Evolutionary conservation across 2,329 filamentous ascomycete species (phyloP).

Genomic region (Paecilomyces sp.): DNA sequence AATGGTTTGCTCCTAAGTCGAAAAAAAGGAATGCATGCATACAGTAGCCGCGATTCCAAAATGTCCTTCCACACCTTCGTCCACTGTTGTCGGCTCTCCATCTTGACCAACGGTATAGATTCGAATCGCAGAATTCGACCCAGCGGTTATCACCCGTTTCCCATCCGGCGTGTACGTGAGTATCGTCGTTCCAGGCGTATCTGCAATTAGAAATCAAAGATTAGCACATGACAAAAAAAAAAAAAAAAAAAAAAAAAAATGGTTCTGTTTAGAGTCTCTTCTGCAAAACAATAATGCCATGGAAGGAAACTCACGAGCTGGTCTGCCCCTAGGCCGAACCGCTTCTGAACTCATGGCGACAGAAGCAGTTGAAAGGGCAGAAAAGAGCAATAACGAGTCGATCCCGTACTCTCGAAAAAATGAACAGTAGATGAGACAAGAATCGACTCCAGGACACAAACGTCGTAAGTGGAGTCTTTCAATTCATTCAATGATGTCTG

Average conservation of each 20-base stretch:
- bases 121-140: constrained; percentile 87
- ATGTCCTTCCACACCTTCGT: constrained; percentile 84
- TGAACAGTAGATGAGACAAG: not conserved
- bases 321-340: constrained; percentile 31
- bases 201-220: constrained; percentile 26
- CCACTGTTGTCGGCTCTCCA: constrained; percentile 86
- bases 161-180: constrained; percentile 88
- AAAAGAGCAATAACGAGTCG: too few relatives aligned
- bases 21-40: constrained; percentile 12
- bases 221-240: constrained; percentile 4
- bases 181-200: constrained; percentile 80
- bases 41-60: constrained; percentile 66
- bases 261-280: not conserved
- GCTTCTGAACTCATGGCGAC: constrained; percentile 28
- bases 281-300: constrained; percentile 1
- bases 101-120: constrained; percentile 87
- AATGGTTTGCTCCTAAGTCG: not conserved
- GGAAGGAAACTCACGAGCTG: constrained; percentile 39
- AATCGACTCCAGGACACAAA: constrained; percentile 3
- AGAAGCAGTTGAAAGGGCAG: not conserved
- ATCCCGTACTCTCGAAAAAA: not conserved
- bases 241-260: constrained; percentile 3
- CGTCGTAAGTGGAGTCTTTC: constrained; percentile 4
- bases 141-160: constrained; percentile 78
- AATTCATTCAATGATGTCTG: not conserved